Conservation (phyloP, 2,329 filamentous ascomycete species). For the Alternaria ethzedia region DNA sequence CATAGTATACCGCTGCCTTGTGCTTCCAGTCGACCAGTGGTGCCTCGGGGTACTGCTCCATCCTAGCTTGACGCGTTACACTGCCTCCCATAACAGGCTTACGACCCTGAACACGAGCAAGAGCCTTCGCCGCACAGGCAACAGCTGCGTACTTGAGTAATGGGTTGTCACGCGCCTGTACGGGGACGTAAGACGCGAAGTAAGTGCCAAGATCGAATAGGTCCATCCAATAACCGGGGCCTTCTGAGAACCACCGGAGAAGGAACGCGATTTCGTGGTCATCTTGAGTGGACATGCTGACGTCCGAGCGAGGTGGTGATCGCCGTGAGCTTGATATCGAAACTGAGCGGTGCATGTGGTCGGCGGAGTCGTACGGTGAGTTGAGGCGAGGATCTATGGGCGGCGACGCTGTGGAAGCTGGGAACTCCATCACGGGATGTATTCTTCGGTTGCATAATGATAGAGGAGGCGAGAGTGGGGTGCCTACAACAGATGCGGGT, state of each 20-base stretch:
- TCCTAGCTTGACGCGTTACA: conserved; percentile 56
- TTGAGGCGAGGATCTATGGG: conserved; percentile 45
- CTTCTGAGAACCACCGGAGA: conserved; percentile 65
- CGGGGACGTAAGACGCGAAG: conserved; percentile 66
- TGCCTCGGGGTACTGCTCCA: conserved; percentile 60
- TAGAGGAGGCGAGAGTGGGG: conserved; percentile 51
- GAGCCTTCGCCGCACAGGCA: conserved; percentile 67
- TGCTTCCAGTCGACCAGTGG: conserved; percentile 63
- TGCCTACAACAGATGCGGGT: conserved; percentile 36
- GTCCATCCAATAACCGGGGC: conserved; percentile 66
- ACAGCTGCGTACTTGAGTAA: conserved; percentile 62
- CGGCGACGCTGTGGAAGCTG: conserved; percentile 37
- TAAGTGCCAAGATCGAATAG: conserved; percentile 63
- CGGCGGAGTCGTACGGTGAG: conserved; percentile 38
- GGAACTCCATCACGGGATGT: conserved; percentile 59
- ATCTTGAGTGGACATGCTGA: conserved; percentile 33
- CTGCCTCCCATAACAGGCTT: conserved; percentile 60
- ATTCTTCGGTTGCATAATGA: conserved; percentile 58
- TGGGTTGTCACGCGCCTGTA: conserved; percentile 61
- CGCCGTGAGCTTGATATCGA: conserved; percentile 33
- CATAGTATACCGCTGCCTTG: conserved; percentile 67
- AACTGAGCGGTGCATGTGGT: conserved; percentile 33
- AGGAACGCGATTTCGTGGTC: conserved; percentile 67
- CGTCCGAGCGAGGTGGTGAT: conserved; percentile 29
- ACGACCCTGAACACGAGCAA: conserved; percentile 60